Conservation (phyloP, 108 stramenopile genomes). For the Cyclotella distinguenda region DNA sequence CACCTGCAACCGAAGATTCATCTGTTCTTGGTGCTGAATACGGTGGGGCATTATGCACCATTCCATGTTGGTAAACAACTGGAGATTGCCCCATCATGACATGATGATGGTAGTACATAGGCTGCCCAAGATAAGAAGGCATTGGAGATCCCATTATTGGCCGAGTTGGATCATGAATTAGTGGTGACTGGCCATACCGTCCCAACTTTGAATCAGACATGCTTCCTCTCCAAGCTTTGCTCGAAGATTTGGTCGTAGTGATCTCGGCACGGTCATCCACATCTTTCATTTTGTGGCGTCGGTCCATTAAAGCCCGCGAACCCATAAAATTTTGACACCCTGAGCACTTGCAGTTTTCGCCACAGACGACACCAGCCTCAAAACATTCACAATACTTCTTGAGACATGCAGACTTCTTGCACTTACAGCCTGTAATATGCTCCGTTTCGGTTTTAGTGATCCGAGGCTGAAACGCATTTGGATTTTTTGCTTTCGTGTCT, state of each 20-base stretch:
- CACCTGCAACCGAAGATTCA: conserved; percentile 6
- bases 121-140: conserved; percentile 18
- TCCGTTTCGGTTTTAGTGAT: conserved; percentile 42
- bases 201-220: conserved; percentile 22
- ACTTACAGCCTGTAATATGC: conserved; percentile 93
- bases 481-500: conserved; percentile 83
- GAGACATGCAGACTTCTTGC: conserved; percentile 91
- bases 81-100: conserved; percentile 20
- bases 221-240: conserved; percentile 66
- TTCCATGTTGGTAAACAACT: conserved; percentile 42
- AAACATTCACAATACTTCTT: conserved; percentile 99
- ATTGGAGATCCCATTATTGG: conserved; percentile 29
- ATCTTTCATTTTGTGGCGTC: conserved; percentile 84
- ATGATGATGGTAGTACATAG: conserved; percentile 12
- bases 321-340: conserved; percentile 88
- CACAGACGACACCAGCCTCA: conserved; percentile 89
- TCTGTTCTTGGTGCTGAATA: conserved; percentile 23
- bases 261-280: conserved; percentile 58
- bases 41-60: conserved; percentile 31
- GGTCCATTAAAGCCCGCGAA: conserved; percentile 75
- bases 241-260: conserved; percentile 60
- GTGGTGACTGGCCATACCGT: conserved; percentile 17
- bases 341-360: conserved; percentile 91
- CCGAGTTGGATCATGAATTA: conserved; percentile 20
- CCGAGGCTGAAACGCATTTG: conserved; percentile 76